Evolutionary conservation across 768 basidiomycete species (phyloP).

Genomic region (Mycena alexandri): DNA sequence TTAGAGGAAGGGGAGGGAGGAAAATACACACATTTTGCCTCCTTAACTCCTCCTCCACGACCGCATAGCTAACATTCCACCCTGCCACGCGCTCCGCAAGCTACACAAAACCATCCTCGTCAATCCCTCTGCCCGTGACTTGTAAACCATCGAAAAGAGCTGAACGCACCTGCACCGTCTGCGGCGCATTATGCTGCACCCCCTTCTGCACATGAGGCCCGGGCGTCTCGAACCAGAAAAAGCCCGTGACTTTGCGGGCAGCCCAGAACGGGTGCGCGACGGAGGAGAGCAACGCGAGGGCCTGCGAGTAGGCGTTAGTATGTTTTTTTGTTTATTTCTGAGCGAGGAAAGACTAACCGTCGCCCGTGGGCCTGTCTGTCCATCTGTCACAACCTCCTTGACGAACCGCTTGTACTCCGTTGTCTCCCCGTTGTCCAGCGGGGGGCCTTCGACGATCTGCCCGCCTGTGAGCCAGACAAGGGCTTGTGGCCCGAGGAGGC

Average conservation of each 20-base stretch:
- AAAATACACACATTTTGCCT: slow-evolving; percentile 88
- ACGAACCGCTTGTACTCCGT: slow-evolving; percentile 95
- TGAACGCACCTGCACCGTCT: slow-evolving; percentile 70
- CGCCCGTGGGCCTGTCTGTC: slow-evolving; percentile 92
- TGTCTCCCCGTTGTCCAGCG: slow-evolving; percentile 95
- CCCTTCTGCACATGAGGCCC: slow-evolving; percentile 66
- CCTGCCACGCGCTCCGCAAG: slow-evolving; percentile 88
- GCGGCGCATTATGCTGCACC: slow-evolving; percentile 78
- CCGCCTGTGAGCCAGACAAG: slow-evolving; percentile 96
- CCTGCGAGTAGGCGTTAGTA: slow-evolving; percentile 4
- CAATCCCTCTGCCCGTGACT: neutral
- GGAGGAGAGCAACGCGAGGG: slow-evolving; percentile 85
- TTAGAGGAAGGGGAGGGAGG: slow-evolving; percentile 30
- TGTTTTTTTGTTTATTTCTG: too few species aligned
- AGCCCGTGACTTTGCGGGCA: slow-evolving; percentile 76
- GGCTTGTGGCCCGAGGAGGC: slow-evolving; percentile 88
- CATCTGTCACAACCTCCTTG: slow-evolving; percentile 96
- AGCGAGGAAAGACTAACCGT: slow-evolving; percentile 60
- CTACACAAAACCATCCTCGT: slow-evolving; percentile 11
- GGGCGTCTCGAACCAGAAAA: slow-evolving; percentile 80
- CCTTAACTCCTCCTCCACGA: slow-evolving; percentile 94
- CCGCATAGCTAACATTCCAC: slow-evolving; percentile 89
- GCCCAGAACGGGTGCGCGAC: slow-evolving; percentile 87
- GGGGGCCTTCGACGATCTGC: slow-evolving; percentile 86
- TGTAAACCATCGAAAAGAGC: too few species aligned